A percentile compares a stretch with the other conserved stretches of the same genome.
Conservation (phyloP, 495 filamentous ascomycete species). For the Aspergillus asperescens region DNA sequence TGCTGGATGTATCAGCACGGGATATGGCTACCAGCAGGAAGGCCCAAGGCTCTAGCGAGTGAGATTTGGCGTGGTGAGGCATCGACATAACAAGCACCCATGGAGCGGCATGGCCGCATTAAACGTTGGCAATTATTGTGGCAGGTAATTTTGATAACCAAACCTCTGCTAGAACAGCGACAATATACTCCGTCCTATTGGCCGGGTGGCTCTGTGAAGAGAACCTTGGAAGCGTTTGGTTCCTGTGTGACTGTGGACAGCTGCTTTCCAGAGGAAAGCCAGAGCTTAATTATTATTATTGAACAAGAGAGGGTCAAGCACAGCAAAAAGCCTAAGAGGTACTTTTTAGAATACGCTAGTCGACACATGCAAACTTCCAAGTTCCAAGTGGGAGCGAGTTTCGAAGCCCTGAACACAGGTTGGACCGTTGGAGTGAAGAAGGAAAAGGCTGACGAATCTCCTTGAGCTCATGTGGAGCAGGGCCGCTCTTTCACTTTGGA, state of each 20-base stretch:
- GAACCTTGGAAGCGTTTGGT: not conserved
- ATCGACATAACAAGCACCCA: not conserved
- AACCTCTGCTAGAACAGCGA: not conserved
- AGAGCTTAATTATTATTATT: slow-evolving; percentile 11
- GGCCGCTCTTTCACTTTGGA: not conserved
- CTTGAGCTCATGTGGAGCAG: slow-evolving; percentile 8
- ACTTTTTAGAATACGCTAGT: slow-evolving; percentile 1
- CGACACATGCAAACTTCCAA: slow-evolving; percentile 1
- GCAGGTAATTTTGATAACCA: slow-evolving; percentile 4
- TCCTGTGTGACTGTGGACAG: not conserved
- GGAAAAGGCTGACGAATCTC: slow-evolving; percentile 6
- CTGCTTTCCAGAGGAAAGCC: not conserved
- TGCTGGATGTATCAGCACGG: not conserved
- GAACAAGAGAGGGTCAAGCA: slow-evolving; percentile 14
- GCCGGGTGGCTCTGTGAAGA: not conserved
- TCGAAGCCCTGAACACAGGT: not conserved
- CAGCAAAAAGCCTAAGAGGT: not conserved
- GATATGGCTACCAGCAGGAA: not conserved
- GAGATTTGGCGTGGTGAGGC: too few relatives aligned
- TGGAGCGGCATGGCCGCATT: too few relatives aligned
- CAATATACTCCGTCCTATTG: not conserved
- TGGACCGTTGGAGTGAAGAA: not conserved
- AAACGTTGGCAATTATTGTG: too few relatives aligned
- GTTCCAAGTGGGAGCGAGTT: not conserved
- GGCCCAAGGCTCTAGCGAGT: too few relatives aligned